Evolutionary conservation across 495 filamentous ascomycete genomes (phyloP).

Genomic region (Neurospora intermedia): DNA sequence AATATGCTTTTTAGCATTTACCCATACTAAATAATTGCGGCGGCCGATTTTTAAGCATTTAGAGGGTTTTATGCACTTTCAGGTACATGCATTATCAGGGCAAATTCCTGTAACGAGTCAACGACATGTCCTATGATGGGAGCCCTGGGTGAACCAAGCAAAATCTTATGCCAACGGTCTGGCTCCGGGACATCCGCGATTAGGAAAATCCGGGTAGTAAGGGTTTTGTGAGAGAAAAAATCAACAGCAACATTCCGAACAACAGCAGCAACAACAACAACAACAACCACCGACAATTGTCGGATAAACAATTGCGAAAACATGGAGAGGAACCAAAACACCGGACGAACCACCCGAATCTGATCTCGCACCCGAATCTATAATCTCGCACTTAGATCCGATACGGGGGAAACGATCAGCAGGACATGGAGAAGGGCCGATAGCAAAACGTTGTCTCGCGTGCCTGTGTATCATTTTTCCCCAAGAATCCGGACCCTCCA

Average conservation of each 20-base stretch:
- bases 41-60: too few species aligned
- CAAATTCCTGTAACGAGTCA: background rate
- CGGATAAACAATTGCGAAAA: background rate
- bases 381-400: background rate
- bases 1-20: too few species aligned
- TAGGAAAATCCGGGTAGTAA: background rate
- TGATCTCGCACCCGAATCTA: background rate
- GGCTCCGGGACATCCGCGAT: background rate
- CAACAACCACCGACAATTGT: background rate
- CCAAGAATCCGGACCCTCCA: background rate
- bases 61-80: too few species aligned
- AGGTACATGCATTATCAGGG: too few species aligned
- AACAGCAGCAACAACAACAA: background rate
- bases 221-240: background rate
- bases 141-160: background rate
- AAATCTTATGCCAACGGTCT: background rate
- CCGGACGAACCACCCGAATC: background rate
- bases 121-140: background rate
- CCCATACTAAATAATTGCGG: too few species aligned
- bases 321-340: background rate
- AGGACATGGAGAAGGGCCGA: background rate
- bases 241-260: too few species aligned
- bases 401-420: background rate
- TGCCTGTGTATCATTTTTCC: background rate
- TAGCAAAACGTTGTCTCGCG: background rate